These are phyloP conservation scores for Dioscorea alata DNA, from an alignment of 106 monocot species.

Conservation along the genomic window DNA sequence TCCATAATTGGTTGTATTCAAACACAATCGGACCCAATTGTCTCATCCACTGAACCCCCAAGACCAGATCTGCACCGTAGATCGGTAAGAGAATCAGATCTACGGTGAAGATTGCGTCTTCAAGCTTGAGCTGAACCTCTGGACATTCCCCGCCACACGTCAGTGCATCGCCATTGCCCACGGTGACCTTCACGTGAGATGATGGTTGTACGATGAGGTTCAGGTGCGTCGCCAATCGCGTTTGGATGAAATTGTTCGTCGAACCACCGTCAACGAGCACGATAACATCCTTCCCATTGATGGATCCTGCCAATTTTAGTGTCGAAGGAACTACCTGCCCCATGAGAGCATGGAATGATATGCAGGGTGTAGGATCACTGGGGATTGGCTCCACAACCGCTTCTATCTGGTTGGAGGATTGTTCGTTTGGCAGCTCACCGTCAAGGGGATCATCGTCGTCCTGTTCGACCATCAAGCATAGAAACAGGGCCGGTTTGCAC, in stretches of 20 bases:
- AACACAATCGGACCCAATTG: no score
- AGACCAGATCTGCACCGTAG: neutral
- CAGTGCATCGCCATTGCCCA: neutral
- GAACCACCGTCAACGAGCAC: neutral
- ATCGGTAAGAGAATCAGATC: neutral
- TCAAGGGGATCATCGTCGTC: no score
- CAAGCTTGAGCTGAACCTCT: neutral
- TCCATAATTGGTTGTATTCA: no score
- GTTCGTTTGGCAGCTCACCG: no score
- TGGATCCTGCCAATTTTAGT: neutral
- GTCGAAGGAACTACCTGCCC: neutral
- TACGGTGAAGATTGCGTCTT: neutral
- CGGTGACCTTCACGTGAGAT: neutral
- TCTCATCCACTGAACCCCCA: neutral
- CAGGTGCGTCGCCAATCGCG: neutral
- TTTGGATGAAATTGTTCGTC: neutral
- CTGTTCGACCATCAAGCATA: neutral
- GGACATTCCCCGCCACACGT: neutral
- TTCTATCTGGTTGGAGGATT: neutral
- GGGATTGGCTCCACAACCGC: neutral
- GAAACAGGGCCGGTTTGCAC: neutral
- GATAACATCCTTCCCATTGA: neutral
- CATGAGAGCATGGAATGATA: neutral
- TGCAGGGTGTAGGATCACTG: no score
- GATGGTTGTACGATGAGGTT: neutral